A percentile compares a stretch with the other conserved stretches of the same genome.
Conservation (phyloP, 139 green algal genomes). For the Micractinium sp. region DNA sequence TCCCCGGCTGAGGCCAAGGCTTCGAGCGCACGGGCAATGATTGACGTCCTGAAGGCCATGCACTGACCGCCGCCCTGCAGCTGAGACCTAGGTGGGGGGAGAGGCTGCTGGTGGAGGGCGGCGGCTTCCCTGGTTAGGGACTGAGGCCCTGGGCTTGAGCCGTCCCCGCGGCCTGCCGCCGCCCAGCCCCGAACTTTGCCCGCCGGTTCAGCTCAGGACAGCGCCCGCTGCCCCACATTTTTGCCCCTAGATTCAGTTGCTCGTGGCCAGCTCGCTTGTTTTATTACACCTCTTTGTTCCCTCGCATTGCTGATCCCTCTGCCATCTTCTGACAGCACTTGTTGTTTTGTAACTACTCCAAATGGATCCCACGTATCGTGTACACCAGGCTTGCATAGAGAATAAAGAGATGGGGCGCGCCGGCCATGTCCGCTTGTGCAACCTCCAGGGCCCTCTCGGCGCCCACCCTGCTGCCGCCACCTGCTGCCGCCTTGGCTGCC, state of each 20-base stretch:
- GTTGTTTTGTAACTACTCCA: background rate
- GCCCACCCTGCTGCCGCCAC: background rate
- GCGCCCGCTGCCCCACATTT: background rate
- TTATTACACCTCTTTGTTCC: too few species aligned
- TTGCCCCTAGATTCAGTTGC: background rate
- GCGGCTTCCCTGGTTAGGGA: background rate
- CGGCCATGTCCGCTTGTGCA: background rate
- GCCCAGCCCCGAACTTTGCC: background rate
- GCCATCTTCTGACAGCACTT: background rate
- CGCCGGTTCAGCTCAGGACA: background rate
- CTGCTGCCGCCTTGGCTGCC: too few species aligned
- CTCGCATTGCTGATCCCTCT: background rate
- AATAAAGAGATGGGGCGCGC: background rate
- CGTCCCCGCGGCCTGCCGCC: background rate
- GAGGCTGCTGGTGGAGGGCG: too few species aligned
- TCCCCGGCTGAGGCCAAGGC: slow-evolving; percentile 32
- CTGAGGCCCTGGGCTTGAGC: too few species aligned
- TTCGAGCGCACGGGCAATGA: slow-evolving; percentile 36
- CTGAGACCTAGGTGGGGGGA: background rate
- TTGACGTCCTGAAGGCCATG: slow-evolving; percentile 38
- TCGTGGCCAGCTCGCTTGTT: too few species aligned
- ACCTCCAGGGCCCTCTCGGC: too few species aligned
- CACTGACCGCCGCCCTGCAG: background rate
- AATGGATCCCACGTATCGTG: background rate
- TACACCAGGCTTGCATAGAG: background rate